Evolutionary conservation across 371 early-diverging fungal genomes (phyloP).

Genomic region (Homolaphlyctis polyrhiza): DNA sequence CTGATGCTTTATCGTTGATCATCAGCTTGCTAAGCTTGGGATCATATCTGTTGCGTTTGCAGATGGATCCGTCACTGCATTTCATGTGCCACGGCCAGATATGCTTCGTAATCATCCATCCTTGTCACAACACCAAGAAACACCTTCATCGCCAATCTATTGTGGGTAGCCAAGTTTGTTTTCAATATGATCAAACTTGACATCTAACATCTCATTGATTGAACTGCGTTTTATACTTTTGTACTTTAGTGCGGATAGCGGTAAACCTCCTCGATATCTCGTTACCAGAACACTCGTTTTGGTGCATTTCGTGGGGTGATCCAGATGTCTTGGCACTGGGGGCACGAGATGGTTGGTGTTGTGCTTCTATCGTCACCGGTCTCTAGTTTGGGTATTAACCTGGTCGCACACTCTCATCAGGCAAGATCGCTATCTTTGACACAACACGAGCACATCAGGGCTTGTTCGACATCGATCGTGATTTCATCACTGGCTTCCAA

Average conservation of each 20-base stretch:
- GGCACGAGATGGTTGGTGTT: neutral
- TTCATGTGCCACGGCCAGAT: conserved; percentile 24
- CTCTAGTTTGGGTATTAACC: neutral
- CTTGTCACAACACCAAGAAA: too few relatives aligned
- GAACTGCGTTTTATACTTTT: too few relatives aligned
- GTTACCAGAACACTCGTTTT: neutral
- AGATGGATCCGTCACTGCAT: neutral
- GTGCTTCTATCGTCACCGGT: neutral
- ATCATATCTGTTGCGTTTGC: neutral
- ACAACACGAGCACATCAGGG: too few relatives aligned
- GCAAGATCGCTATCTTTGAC: too few relatives aligned
- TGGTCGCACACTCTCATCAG: neutral
- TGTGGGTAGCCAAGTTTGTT: too few relatives aligned
- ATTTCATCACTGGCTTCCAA: neutral
- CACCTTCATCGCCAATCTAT: too few relatives aligned
- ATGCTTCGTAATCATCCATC: neutral
- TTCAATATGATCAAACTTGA: too few relatives aligned
- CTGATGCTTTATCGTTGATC: too few relatives aligned
- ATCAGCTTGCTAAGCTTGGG: too few relatives aligned
- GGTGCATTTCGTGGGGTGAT: neutral
- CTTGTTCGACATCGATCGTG: conserved; percentile 6
- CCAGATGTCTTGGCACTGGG: neutral
- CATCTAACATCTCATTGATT: too few relatives aligned
- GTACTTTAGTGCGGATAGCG: too few relatives aligned
- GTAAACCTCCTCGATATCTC: neutral